These are phyloP conservation scores for Phytophthora melonis DNA, from an alignment of 352 stramenopile genomes.

Conservation along the genomic window DNA sequence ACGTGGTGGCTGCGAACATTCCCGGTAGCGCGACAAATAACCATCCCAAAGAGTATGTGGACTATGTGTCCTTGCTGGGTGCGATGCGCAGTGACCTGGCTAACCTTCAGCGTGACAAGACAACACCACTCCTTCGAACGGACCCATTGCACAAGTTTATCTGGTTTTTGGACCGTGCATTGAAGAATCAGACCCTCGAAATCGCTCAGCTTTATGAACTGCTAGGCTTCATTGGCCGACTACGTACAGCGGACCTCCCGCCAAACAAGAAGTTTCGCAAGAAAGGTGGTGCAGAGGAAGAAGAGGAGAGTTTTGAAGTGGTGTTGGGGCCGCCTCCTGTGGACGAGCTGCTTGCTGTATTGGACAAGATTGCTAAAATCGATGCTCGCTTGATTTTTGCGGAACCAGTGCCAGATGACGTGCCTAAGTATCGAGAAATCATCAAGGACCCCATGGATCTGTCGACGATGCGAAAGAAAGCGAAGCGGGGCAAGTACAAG, in stretches of 20 bases:
- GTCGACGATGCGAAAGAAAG: constrained; percentile 85
- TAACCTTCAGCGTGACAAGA: constrained; percentile 86
- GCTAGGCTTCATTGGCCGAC: constrained; percentile 71
- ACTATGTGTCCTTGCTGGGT: constrained; percentile 85
- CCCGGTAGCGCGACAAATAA: constrained; percentile 62
- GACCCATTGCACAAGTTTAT: constrained; percentile 91
- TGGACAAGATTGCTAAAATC: constrained; percentile 85
- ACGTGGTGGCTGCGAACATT: constrained; percentile 74
- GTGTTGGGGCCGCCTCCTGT: constrained; percentile 79
- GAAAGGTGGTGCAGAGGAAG: constrained; percentile 62
- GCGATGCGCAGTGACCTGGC: constrained; percentile 81
- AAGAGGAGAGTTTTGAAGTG: constrained; percentile 87
- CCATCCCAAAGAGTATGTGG: constrained; percentile 84
- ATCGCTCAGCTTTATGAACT: constrained; percentile 76
- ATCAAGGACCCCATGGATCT: constrained; percentile 90
- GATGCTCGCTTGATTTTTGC: constrained; percentile 86
- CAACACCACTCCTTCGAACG: constrained; percentile 67
- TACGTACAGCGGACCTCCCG: constrained; percentile 75
- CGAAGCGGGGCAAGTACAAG: constrained; percentile 84
- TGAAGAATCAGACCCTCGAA: constrained; percentile 83
- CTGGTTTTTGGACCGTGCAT: constrained; percentile 84
- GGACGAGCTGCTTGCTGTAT: constrained; percentile 68
- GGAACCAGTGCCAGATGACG: constrained; percentile 84
- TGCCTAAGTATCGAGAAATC: constrained; percentile 85
- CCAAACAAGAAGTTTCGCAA: constrained; percentile 87